phyloP scores from a whole-genome alignment of 2,329 filamentous ascomycete species.

The Penicillium sp. region DNA sequence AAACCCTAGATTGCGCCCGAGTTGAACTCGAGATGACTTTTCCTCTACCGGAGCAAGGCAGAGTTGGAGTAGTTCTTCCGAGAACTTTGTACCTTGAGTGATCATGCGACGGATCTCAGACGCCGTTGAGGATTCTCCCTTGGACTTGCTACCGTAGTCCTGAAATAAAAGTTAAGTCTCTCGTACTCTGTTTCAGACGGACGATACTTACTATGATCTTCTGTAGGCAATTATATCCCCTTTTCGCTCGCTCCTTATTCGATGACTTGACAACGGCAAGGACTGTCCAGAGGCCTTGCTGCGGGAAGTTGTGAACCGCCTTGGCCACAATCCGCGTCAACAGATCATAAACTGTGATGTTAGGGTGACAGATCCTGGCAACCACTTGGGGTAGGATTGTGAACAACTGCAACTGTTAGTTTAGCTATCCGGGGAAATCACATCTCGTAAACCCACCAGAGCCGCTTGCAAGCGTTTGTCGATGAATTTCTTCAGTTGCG shows the following conservation, averaged over 20 bases:
- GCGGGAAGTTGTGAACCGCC: conserved; percentile 82
- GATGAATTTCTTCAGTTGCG: conserved; percentile 76
- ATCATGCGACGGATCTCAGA: conserved; percentile 70
- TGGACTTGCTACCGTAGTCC: conserved; percentile 53
- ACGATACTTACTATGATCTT: conserved; percentile 38
- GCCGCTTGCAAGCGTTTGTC: conserved; percentile 46
- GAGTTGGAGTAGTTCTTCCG: conserved; percentile 74
- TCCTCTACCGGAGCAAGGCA: conserved; percentile 76
- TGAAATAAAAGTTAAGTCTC: conserved; percentile 26
- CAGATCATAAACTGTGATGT: conserved; percentile 71
- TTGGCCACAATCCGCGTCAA: conserved; percentile 78
- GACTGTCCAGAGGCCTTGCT: conserved; percentile 87
- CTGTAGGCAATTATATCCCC: conserved; percentile 48
- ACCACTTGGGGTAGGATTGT: conserved; percentile 85
- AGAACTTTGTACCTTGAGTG: conserved; percentile 74
- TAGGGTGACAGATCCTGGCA: conserved; percentile 88
- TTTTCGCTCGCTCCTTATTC: conserved; percentile 63
- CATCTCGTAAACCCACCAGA: conserved; percentile 33
- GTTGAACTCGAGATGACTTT: conserved; percentile 69
- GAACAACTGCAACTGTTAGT: conserved; percentile 43
- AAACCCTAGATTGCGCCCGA: conserved; percentile 76
- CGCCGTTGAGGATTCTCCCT: conserved; percentile 37
- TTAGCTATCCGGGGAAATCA: not conserved
- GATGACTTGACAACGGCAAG: conserved; percentile 82
- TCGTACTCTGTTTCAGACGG: not conserved